These are phyloP conservation scores for Lavandula angustifolia DNA, from an alignment of 257 asterid species.

Conservation along the genomic window DNA sequence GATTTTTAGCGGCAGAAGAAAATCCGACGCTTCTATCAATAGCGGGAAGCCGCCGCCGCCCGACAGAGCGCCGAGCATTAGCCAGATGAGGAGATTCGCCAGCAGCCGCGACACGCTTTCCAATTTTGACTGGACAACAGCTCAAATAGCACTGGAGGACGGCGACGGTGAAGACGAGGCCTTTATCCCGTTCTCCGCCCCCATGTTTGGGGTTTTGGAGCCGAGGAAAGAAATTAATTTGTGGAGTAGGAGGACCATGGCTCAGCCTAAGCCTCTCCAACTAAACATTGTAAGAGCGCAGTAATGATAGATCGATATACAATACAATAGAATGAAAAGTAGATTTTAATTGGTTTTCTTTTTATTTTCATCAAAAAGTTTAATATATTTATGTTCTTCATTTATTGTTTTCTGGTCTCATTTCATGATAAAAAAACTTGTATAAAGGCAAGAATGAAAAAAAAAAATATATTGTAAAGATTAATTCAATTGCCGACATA, in stretches of 20 bases:
- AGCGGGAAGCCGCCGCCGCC: constrained; percentile 29
- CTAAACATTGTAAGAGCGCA: constrained; percentile 28
- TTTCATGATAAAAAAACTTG: constrained; percentile 17
- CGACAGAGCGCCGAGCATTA: constrained; percentile 44
- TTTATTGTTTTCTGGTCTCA: background rate
- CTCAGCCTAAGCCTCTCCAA: constrained; percentile 68
- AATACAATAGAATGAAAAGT: background rate
- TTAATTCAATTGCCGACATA: too few species aligned
- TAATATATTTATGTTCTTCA: background rate
- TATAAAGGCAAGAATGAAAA: constrained; percentile 1
- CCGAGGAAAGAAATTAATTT: constrained; percentile 83
- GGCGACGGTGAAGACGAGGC: constrained; percentile 41
- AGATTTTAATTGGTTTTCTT: background rate
- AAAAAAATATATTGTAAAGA: background rate
- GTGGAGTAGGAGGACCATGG: constrained; percentile 87
- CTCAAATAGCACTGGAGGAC: constrained; percentile 33
- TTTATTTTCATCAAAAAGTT: background rate
- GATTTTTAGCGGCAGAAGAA: constrained; percentile 37
- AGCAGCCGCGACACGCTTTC: constrained; percentile 67
- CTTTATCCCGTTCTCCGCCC: constrained; percentile 59
- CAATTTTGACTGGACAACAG: constrained; percentile 60
- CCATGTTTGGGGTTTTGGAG: constrained; percentile 48
- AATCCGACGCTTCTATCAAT: constrained; percentile 35
- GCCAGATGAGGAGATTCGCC: constrained; percentile 64
- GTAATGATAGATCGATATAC: background rate